Base-by-base conservation (phyloP, 345 rosid species). In the Barbarea vulgaris region DNA sequence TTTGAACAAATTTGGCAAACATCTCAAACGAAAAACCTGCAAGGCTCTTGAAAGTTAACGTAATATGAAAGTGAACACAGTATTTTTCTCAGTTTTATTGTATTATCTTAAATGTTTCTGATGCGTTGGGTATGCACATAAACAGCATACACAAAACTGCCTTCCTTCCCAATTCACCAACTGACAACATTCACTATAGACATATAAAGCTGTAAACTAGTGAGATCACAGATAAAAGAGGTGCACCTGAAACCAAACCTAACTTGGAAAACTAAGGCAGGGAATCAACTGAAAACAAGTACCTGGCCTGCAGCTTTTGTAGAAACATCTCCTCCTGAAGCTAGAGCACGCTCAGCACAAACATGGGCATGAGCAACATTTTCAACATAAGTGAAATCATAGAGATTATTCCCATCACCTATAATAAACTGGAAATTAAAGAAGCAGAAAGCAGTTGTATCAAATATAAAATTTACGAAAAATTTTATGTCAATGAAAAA, bases 341-440 rank as follows among this genome's bases (percentile, higher is more conserved):
- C 91, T 76, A 94, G 85, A 85, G 98, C 90, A 80, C 89, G 81
- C 80, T 94, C 98, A 79, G 97, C 97, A 77, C 98, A 90, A 65
- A 90, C 76, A 83, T 91, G 97, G 60, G 95, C 93, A 81, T 91
- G 97, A 55, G 95, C 97, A 81, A 91, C 97, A 84, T 94, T 94
- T 81, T 88, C 97, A 58, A 90, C 98, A 67, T 85, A 91, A 48
- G 97, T 91, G 81, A 91, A 90, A 79, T 91, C 98, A 25, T 85
- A 87, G 34, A 84, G 25, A 46, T 94, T 94, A 67, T 83, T 87
- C 59, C 98, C 98, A 31, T 94, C 90, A 62, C 98, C 98, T 61
- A 94, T 87, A 52, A 94, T 88, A 85, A 90, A 91, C 98, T 94
- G 85, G 34, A 76, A 14, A 76, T n/a, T 52, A 19, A 52, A 53